Base-by-base conservation (phyloP, 495 filamentous ascomycete genomes). In the Neohortaea acidophila region DNA sequence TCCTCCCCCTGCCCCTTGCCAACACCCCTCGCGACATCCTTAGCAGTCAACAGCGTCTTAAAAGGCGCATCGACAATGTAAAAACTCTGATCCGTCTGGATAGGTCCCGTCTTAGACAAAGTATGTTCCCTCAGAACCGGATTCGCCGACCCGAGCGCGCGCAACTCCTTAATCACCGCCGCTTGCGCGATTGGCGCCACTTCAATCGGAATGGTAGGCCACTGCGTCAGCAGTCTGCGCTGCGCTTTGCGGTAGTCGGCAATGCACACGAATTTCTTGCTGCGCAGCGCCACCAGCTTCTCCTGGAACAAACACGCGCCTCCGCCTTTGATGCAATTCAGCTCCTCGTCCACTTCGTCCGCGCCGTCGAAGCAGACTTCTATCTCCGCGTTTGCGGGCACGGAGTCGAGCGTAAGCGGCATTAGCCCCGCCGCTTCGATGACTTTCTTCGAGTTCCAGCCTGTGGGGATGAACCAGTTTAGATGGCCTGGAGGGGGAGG, bases 311-410 rank as follows among this genome's bases (percentile, higher is more conserved):
- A 61, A 59, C 91, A 97, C 20, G 85, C 89, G 30, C 89, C 89
- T 12, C 89, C 89, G 31, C 89, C 89, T 64, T 97, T 97, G 61
- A 97, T 94, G 54, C 84, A 82, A 60, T 96, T 97, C 36, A 97
- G 59, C 26, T 85, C 81, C 17, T 82, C 81, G 57, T 97, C 89
- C 20, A 97, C 84, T 64, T 97, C 89, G 57, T 97, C 89, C 17
- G 89, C 91, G 25, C 89, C 87, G 59, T 94, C 87, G 51, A 96
- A 96, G 21, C 76, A 76, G 21, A 96, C 76, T 52, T 93, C 85
- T 36, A 89, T 65, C 57, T 56, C 53, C 41, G 51, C 68, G 13
- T 69, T 63, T 14, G 65, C 55, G 5, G 81, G 75, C 37, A 87
- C 56, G 26, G 63, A 52, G 52, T 84, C 81, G 58, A 94, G 84